A percentile compares a stretch with the other conserved stretches of the same genome.
Evolutionary conservation across 441 rosid genomes (phyloP).

Genomic region (Daphne laureola): DNA sequence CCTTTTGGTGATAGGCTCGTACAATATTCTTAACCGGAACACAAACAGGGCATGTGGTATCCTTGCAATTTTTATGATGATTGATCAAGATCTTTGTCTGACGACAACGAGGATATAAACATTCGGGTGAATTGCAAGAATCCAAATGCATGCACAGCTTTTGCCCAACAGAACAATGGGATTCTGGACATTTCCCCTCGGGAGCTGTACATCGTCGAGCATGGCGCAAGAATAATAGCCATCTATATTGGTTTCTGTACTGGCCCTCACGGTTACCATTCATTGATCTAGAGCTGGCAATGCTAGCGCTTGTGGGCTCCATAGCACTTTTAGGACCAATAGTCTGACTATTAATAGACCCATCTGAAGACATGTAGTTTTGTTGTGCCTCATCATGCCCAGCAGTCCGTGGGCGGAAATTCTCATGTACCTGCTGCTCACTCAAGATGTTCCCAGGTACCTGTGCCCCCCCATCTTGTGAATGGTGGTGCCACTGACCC

Average conservation of each 20-base stretch:
- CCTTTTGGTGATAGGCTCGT: constrained; percentile 44
- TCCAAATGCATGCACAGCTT: constrained; percentile 81
- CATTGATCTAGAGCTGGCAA: constrained; percentile 45
- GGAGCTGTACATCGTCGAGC: constrained; percentile 87
- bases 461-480: constrained; percentile 46
- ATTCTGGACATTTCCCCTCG: constrained; percentile 79
- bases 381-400: constrained; percentile 76
- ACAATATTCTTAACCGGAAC: constrained; percentile 69
- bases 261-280: constrained; percentile 61
- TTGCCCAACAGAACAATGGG: constrained; percentile 61
- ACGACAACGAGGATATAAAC: constrained; percentile 78
- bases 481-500: constrained; percentile 58
- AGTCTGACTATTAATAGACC: constrained; percentile 39
- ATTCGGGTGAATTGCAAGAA: constrained; percentile 49
- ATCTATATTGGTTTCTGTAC: constrained; percentile 71
- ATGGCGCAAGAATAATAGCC: constrained; percentile 93
- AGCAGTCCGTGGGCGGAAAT: constrained; percentile 70
- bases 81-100: constrained; percentile 63
- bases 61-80: constrained; percentile 69
- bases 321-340: constrained; percentile 39
- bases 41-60: constrained; percentile 87
- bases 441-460: constrained; percentile 36
- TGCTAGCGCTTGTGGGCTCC: constrained; percentile 37
- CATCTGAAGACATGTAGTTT: constrained; percentile 64
- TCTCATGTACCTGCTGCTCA: constrained; percentile 75